Conservation (phyloP, 495 filamentous ascomycete genomes). For the Penicillium goetzii region DNA sequence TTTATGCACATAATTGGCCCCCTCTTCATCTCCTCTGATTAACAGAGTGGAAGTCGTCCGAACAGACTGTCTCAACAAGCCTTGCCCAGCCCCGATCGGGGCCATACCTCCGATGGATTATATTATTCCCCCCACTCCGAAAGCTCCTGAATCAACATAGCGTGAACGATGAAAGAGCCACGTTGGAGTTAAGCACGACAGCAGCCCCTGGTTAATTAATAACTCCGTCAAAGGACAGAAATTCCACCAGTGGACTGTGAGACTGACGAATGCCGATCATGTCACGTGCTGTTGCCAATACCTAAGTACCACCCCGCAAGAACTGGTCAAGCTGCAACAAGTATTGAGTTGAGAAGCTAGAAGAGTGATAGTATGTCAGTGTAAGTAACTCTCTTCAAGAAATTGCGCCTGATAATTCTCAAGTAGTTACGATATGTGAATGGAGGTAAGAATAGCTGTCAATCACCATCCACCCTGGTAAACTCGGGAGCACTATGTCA, state of each 20-base stretch:
- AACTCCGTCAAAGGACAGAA: neutral
- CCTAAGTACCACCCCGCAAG: neutral
- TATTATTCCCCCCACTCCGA: conserved; percentile 5
- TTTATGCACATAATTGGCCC: too few species aligned
- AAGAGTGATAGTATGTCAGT: neutral
- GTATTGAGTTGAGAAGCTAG: neutral
- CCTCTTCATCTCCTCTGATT: neutral
- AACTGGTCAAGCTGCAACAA: neutral
- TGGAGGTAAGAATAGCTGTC: too few species aligned
- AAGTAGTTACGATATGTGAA: neutral
- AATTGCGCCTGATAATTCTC: neutral
- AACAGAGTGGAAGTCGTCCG: neutral
- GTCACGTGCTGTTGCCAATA: conserved; percentile 4
- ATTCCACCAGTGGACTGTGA: neutral
- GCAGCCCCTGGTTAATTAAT: conserved; percentile 14
- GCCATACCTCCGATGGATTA: conserved; percentile 5
- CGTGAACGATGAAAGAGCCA: conserved; percentile 1
- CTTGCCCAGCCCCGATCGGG: conserved; percentile 10
- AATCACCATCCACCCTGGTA: too few species aligned
- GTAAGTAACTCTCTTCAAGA: neutral
- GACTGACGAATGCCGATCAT: neutral
- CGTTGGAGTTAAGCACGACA: neutral
- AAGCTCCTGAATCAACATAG: conserved; percentile 3
- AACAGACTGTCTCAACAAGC: conserved; percentile 9
- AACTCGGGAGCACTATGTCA: neutral